Evolutionary conservation across 768 basidiomycete genomes (phyloP).

Genomic region (Kwoniella dendrophila): DNA sequence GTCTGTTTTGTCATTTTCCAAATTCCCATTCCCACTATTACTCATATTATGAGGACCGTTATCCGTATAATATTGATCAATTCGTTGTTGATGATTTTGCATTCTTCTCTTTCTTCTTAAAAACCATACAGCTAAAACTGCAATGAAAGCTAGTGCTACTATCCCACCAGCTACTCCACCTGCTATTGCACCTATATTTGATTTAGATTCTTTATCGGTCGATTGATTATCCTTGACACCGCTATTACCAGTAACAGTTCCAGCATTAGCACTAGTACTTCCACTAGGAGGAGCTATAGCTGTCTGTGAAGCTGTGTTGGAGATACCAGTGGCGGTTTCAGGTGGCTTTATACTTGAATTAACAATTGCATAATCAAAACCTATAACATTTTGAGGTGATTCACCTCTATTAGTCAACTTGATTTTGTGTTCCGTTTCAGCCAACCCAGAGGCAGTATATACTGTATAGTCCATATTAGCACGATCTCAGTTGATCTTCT

Average conservation of each 20-base stretch:
- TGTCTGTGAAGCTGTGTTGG: background rate
- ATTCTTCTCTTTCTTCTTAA: slow-evolving; percentile 10
- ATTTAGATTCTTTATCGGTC: no score
- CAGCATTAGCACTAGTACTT: background rate
- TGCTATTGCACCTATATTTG: slow-evolving; percentile 40
- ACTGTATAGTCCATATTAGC: slow-evolving; percentile 1
- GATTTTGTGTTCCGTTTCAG: slow-evolving; percentile 21
- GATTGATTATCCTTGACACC: no score
- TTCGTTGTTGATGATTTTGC: no score
- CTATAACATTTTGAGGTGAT: slow-evolving; percentile 6
- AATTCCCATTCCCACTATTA: no score
- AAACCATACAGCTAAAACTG: slow-evolving; percentile 28
- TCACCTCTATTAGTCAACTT: slow-evolving; percentile 22
- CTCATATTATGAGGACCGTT: no score
- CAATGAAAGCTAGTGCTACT: slow-evolving; percentile 37
- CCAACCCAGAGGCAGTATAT: slow-evolving; percentile 11
- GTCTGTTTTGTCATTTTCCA: no score
- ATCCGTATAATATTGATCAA: no score
- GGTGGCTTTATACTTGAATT: slow-evolving; percentile 3
- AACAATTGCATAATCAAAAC: slow-evolving; percentile 25
- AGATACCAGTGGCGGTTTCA: background rate
- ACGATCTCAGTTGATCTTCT: background rate
- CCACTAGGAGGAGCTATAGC: background rate
- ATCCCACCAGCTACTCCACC: slow-evolving; percentile 42
- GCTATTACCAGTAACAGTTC: background rate